Percentiles rank a stretch among this genome's conserved stretches.
Conservation (phyloP, 2,329 filamentous ascomycete genomes). For the Pseudogymnoascus sp. region DNA sequence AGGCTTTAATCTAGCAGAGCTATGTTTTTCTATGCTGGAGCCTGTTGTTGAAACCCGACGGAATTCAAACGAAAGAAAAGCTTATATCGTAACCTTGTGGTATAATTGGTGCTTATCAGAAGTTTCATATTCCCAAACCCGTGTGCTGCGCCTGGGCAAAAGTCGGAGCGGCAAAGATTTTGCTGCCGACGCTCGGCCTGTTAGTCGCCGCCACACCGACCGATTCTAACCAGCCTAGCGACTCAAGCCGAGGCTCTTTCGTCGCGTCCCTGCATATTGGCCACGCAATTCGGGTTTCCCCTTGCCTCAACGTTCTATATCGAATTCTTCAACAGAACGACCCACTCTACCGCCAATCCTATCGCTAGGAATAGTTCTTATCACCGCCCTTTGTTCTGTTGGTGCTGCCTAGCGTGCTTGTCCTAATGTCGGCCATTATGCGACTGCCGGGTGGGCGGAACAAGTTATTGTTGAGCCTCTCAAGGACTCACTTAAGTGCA, state of each 20-base stretch:
- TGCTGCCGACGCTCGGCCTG: not conserved
- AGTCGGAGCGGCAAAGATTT: not conserved
- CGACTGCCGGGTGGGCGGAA: not conserved
- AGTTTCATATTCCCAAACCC: not conserved
- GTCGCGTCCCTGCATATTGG: not conserved
- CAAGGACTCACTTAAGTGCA: not conserved
- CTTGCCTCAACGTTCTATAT: slow-evolving; percentile 1
- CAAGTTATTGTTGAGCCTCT: not conserved
- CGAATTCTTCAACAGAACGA: not conserved
- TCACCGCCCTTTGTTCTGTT: not conserved
- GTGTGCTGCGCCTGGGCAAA: not conserved
- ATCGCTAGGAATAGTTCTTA: not conserved
- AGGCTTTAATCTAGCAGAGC: not conserved
- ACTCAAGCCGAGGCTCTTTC: slow-evolving; percentile 1
- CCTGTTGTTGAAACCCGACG: not conserved
- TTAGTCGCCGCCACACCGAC: slow-evolving; percentile 3
- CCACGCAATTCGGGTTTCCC: not conserved
- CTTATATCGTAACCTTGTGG: not conserved
- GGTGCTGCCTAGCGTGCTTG: not conserved
- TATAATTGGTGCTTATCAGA: not conserved
- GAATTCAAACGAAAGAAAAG: not conserved
- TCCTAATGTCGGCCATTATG: not conserved
- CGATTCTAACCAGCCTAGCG: not conserved
- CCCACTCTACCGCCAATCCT: not conserved
- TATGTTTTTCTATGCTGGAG: not conserved